Base-by-base conservation (phyloP, 106 monocot genomes). In the Amphibolis antarctica region DNA sequence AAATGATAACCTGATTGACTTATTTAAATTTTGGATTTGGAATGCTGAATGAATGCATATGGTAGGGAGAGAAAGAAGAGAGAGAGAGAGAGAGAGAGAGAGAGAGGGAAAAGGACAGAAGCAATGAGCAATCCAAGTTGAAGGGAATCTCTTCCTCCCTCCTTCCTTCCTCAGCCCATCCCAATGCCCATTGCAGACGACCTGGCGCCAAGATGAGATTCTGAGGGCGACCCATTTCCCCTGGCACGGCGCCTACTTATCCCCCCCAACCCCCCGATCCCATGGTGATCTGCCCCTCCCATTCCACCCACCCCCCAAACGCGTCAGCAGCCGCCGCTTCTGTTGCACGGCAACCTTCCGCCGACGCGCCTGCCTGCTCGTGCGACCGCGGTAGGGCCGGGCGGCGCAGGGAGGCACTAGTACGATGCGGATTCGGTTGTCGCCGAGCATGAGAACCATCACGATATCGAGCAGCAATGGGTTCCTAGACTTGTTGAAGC, bases 391-490 rank as follows among this genome's bases (percentile, higher is more conserved):
- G 27, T 11, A 28, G 57, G 57, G 28, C 14, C 21, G 14, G 28
- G 58, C 14, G 58, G 58, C 29, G 58, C 4, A 13, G 57, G 17
- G 57, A 17, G 24, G 55, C 1, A 69, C 80, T 5, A 52, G 52
- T 55, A 88, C 55, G 88, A 94, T 94, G 93, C 93, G 89, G 93
- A 86, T 94, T 78, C 89, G 89, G 75, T 64, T 89, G 43, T 94
- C 93, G 47, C 89, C 86, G 57, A 89, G 93, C 74, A 89, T 89
- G 94, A 86, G 86, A 77, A 94, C 86, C 86, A 86, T 94, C 77
- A 89, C 86, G 64, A 94, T 92, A 70, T 86, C 89, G 45, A 81
- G 82, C 63, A 83, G 59, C 79, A 75, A 85, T 75, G 89, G 89
- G 23, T 69, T 92, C 43, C 69, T 89, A 49, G 89, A 89, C 63